phyloP scores from a whole-genome alignment of 1,284 basidiomycete species.

The Wolfiporia cocos region DNA sequence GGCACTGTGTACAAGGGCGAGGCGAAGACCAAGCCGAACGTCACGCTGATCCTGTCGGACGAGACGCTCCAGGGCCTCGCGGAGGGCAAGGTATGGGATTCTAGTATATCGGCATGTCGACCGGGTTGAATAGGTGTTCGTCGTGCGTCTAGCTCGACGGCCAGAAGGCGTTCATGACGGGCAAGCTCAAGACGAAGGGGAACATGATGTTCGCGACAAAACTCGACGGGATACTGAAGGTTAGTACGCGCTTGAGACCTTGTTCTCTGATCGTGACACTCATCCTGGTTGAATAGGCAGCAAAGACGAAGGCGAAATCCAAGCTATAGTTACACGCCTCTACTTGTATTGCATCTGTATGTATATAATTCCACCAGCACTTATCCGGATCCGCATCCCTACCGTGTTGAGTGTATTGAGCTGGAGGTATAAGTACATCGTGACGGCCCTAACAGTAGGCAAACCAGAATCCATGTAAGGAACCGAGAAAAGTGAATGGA shows the following conservation, averaged over 20 bases:
- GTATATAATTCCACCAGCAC: constrained; percentile 2
- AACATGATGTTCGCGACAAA: constrained; percentile 90
- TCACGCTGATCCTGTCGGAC: constrained; percentile 73
- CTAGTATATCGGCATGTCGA: not conserved
- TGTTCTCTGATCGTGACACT: not conserved
- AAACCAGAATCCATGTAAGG: constrained; percentile 4
- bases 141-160: constrained; percentile 67
- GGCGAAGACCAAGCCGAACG: constrained; percentile 70
- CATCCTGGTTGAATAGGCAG: constrained; percentile 17
- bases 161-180: constrained; percentile 93
- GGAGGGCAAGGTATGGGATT: constrained; percentile 49
- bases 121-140: not conserved
- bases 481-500: not conserved
- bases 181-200: constrained; percentile 81
- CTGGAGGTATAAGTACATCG: constrained; percentile 8
- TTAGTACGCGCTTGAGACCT: constrained; percentile 18
- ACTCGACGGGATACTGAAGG: constrained; percentile 79
- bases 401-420: constrained; percentile 3
- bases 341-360: not conserved
- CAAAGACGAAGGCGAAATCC: constrained; percentile 35
- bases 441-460: constrained; percentile 2
- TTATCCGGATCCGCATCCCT: not conserved
- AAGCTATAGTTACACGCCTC: constrained; percentile 14
- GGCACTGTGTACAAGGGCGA: constrained; percentile 78
- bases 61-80: constrained; percentile 64